These are phyloP conservation scores for Meyerozyma guilliermondii DNA, from an alignment of 1,139 yeast species.

Conservation along the genomic window DNA sequence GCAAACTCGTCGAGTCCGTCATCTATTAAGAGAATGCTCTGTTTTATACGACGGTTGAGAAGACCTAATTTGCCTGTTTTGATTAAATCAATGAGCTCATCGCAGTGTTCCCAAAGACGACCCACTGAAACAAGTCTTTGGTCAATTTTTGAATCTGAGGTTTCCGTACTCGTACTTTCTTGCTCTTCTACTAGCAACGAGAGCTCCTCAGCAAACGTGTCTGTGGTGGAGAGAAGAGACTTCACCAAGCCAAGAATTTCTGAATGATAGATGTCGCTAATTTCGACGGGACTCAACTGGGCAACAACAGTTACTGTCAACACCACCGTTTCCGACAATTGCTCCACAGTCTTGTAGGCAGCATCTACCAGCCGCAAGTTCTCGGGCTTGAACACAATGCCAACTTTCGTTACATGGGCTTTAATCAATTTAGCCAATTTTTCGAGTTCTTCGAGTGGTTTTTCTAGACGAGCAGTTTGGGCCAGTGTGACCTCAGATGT, in stretches of 20 bases:
- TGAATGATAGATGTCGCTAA: constrained; percentile 37
- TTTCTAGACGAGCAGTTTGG: constrained; percentile 30
- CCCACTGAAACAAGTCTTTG: constrained; percentile 57
- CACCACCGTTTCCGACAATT: constrained; percentile 40
- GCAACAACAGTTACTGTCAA: constrained; percentile 42
- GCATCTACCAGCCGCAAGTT: constrained; percentile 38
- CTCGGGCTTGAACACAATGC: constrained; percentile 68
- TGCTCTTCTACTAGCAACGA: constrained; percentile 26
- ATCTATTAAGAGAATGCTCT: constrained; percentile 43
- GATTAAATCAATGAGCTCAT: constrained; percentile 32
- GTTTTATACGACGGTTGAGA: constrained; percentile 40
- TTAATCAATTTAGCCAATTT: constrained; percentile 58
- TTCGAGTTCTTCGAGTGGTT: constrained; percentile 51
- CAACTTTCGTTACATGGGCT: constrained; percentile 77
- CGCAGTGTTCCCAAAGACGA: constrained; percentile 60
- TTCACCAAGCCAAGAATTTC: constrained; percentile 29
- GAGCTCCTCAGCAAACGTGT: constrained; percentile 23
- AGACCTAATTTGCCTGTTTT: constrained; percentile 48
- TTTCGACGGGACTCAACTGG: constrained; percentile 32
- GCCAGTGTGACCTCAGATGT: constrained; percentile 11
- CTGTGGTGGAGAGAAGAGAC: constrained; percentile 23
- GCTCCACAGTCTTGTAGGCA: constrained; percentile 49
- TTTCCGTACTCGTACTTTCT: constrained; percentile 12
- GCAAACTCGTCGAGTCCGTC: constrained; percentile 64
- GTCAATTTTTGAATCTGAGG: constrained; percentile 13